Percentiles rank a stretch among this genome's conserved stretches.
Evolutionary conservation across 208 protist genomes (phyloP).

Genomic region (Acanthamoeba castellanii): DNA sequence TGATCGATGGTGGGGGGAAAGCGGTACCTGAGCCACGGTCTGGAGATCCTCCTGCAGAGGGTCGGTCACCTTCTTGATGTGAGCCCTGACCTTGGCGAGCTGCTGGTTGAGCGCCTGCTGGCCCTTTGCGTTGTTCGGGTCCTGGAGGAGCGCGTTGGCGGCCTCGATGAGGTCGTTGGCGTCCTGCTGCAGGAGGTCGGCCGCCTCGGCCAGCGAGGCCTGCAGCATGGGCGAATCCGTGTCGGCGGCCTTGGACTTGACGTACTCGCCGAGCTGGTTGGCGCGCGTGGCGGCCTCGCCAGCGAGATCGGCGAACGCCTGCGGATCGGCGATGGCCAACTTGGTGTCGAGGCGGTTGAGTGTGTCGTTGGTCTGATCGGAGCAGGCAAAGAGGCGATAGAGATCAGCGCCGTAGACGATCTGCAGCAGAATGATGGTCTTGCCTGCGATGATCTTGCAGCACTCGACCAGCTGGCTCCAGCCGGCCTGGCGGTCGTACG

Average conservation of each 20-base stretch:
- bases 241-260: slow-evolving; percentile 61
- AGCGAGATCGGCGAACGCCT: slow-evolving; percentile 60
- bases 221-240: slow-evolving; percentile 57
- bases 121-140: neutral
- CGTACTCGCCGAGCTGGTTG: slow-evolving; percentile 63
- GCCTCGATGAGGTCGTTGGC: slow-evolving; percentile 49
- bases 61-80: slow-evolving; percentile 59
- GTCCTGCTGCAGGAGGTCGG: neutral
- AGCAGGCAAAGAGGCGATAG: slow-evolving; percentile 54
- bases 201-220: slow-evolving; percentile 1
- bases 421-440: slow-evolving; percentile 75
- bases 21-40: neutral
- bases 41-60: slow-evolving; percentile 67
- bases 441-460: slow-evolving; percentile 73
- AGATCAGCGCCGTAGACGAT: slow-evolving; percentile 72
- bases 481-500: slow-evolving; percentile 27
- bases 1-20: neutral
- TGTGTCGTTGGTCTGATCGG: slow-evolving; percentile 35
- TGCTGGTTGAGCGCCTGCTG: neutral
- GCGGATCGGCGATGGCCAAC: slow-evolving; percentile 30
- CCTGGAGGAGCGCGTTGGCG: slow-evolving; percentile 63
- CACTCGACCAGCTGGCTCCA: slow-evolving; percentile 70
- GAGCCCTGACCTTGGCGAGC: slow-evolving; percentile 2
- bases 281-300: slow-evolving; percentile 53
- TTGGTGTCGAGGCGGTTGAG: slow-evolving; percentile 49